Evolutionary conservation across 352 stramenopile species (phyloP).

Genomic region (Albugo laibachii): DNA sequence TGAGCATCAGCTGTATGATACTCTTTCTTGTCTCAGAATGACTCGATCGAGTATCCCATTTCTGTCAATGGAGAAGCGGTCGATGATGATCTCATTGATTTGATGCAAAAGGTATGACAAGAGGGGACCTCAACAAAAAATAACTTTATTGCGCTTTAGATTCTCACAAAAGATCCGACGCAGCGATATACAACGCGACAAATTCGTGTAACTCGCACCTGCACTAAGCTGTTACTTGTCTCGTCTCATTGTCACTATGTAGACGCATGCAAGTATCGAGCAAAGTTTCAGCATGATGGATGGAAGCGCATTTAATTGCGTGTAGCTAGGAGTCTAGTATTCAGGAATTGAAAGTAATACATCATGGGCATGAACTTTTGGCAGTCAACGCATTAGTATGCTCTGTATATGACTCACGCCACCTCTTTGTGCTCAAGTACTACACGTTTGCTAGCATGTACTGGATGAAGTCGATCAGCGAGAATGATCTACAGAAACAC

Average conservation of each 20-base stretch:
- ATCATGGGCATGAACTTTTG: conserved; percentile 80
- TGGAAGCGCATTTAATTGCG: no score
- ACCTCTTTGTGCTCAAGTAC: not conserved
- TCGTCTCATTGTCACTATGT: no score
- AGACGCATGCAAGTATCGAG: no score
- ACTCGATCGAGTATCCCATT: conserved; percentile 29
- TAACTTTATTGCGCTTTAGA: conserved; percentile 11
- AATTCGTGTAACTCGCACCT: conserved; percentile 25
- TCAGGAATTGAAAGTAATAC: not conserved
- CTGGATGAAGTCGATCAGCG: conserved; percentile 77
- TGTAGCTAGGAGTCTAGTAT: no score
- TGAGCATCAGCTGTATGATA: conserved; percentile 6
- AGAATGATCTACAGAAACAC: conserved; percentile 48
- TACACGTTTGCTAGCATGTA: conserved; percentile 30
- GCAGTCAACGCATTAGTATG: conserved; percentile 82
- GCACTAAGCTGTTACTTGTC: not conserved
- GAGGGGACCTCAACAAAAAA: not conserved
- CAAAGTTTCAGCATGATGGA: no score
- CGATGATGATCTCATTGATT: conserved; percentile 31
- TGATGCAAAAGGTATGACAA: conserved; percentile 31
- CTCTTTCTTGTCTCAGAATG: conserved; percentile 16
- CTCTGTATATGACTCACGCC: not conserved
- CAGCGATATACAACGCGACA: conserved; percentile 37
- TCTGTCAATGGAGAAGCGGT: conserved; percentile 25
- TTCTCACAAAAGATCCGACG: conserved; percentile 51